phyloP scores from a whole-genome alignment of 768 basidiomycete species.

The Termitomyces sp. region DNA sequence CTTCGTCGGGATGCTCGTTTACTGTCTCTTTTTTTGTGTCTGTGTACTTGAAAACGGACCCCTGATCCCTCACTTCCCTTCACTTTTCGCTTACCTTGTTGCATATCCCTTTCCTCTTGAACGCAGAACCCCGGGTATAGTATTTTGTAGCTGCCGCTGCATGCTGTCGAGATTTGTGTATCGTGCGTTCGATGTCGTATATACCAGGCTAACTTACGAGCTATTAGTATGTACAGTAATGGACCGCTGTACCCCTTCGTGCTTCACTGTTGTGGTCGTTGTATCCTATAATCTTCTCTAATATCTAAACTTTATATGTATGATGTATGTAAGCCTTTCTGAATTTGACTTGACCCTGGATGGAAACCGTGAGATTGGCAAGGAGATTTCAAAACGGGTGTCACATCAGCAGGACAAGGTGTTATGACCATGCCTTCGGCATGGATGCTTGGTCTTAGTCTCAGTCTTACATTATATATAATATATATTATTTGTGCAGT shows the following conservation, averaged over 20 bases:
- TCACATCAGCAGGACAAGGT: too few relatives aligned
- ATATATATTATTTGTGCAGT: too few relatives aligned
- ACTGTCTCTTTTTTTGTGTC: neutral
- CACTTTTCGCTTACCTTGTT: neutral
- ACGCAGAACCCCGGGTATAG: neutral
- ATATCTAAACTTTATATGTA: neutral
- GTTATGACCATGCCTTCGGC: too few relatives aligned
- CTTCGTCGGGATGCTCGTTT: neutral
- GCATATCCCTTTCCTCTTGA: neutral
- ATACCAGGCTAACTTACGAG: slow-evolving; percentile 1
- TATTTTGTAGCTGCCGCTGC: neutral
- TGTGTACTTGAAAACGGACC: neutral
- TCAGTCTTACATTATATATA: too few relatives aligned
- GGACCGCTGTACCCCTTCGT: neutral
- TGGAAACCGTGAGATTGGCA: too few relatives aligned
- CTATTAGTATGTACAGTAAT: neutral
- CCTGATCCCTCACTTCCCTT: neutral
- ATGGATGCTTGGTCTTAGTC: too few relatives aligned
- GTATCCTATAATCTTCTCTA: neutral
- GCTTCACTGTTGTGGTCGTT: neutral
- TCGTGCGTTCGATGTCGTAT: neutral
- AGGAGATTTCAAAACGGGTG: too few relatives aligned
- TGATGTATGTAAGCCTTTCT: neutral
- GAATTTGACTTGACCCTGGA: too few relatives aligned
- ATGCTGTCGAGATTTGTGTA: neutral